Evolutionary conservation across 1,139 yeast species (phyloP).

Genomic region (Citeromyces hawaiiensis): DNA sequence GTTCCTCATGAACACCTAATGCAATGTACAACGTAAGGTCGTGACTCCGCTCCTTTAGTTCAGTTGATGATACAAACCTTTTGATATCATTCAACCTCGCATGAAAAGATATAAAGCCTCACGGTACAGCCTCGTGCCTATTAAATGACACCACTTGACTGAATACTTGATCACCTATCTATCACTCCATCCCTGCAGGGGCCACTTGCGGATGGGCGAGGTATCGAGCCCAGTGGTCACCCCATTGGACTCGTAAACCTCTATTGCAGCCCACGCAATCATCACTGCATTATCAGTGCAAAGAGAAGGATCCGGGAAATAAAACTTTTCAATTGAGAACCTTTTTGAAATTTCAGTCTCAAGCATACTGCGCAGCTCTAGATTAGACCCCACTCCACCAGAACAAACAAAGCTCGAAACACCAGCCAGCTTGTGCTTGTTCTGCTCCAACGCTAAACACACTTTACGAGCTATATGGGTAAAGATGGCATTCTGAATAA

Average conservation of each 20-base stretch:
- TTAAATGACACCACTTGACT: too few relatives aligned
- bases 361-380: slow-evolving; percentile 38
- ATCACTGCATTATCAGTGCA: slow-evolving; percentile 94
- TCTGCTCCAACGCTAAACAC: slow-evolving; percentile 31
- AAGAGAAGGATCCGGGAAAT: slow-evolving; percentile 57
- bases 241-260: slow-evolving; percentile 45
- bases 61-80: too few relatives aligned
- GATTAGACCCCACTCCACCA: slow-evolving; percentile 89
- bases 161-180: too few relatives aligned
- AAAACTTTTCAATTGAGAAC: slow-evolving; percentile 19
- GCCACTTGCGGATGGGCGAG: slow-evolving; percentile 66
- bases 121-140: too few relatives aligned
- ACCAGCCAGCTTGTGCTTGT: slow-evolving; percentile 25
- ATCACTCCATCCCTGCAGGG: slow-evolving; percentile 26
- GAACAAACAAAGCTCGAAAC: slow-evolving; percentile 62
- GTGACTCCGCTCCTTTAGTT: too few relatives aligned
- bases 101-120: too few relatives aligned
- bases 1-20: too few relatives aligned
- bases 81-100: too few relatives aligned
- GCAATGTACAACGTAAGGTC: too few relatives aligned
- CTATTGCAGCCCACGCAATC: slow-evolving; percentile 98
- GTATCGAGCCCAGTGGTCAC: slow-evolving; percentile 36
- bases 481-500: slow-evolving; percentile 55
- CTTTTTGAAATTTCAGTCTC: slow-evolving; percentile 18
- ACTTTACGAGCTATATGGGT: slow-evolving; percentile 59